Evolutionary conservation across 1,139 yeast species (phyloP).

Genomic region (Lodderomyces jiufengensis): DNA sequence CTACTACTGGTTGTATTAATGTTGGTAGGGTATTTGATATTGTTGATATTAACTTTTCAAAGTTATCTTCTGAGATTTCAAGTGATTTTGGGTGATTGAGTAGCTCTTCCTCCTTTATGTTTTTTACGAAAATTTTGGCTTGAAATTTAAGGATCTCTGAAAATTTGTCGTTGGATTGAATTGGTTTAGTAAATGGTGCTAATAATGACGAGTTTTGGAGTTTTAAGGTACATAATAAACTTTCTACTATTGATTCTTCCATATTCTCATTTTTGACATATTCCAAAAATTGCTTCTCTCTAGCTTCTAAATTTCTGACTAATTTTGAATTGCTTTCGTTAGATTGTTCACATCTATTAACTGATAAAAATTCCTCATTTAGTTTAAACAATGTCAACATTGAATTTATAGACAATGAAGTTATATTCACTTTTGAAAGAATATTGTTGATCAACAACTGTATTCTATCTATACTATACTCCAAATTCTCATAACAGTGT

Average conservation of each 20-base stretch:
- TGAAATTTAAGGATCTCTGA: conserved; percentile 20
- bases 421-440: conserved; percentile 12
- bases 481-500: conserved; percentile 35
- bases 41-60: conserved; percentile 2
- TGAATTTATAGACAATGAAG: conserved; percentile 11
- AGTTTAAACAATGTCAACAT: conserved; percentile 20
- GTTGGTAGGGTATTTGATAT: neutral
- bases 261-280: conserved; percentile 20
- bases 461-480: conserved; percentile 29
- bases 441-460: conserved; percentile 19
- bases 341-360: conserved; percentile 13
- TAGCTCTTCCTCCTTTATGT: neutral
- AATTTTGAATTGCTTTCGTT: conserved; percentile 7
- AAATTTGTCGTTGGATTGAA: conserved; percentile 14
- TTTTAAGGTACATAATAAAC: conserved; percentile 15
- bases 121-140: conserved; percentile 14
- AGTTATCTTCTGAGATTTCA: neutral
- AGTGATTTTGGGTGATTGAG: conserved; percentile 1
- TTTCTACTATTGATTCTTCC: conserved; percentile 22
- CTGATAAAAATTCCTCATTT: conserved; percentile 23
- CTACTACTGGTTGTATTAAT: neutral
- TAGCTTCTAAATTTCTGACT: conserved; percentile 10
- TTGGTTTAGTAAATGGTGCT: too few relatives aligned
- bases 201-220: conserved; percentile 8
- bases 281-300: conserved; percentile 14